A percentile compares a stretch with the other conserved stretches of the same genome.
Evolutionary conservation across 306 rosid genomes (phyloP).

Genomic region (Dryas drummondii): DNA sequence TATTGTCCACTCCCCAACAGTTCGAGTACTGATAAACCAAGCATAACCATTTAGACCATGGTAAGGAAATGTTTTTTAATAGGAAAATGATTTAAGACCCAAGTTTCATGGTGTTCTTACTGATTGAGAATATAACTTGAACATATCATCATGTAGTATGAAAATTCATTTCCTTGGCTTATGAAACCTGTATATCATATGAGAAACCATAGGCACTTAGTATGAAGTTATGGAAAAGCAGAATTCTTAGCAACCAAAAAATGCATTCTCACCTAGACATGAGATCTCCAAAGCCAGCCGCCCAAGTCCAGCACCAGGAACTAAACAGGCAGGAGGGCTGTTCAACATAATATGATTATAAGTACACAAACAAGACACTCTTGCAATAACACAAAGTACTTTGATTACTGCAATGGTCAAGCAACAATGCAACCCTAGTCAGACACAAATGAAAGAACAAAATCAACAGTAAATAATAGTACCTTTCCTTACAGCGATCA

Average conservation of each 20-base stretch:
- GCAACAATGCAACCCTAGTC: slow-evolving; percentile 21
- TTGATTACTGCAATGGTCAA: background rate
- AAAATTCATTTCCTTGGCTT: slow-evolving; percentile 96
- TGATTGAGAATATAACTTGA: slow-evolving; percentile 92
- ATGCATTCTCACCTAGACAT: slow-evolving; percentile 57
- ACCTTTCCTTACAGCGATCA: slow-evolving; percentile 67
- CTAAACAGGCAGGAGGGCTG: slow-evolving; percentile 98
- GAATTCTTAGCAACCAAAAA: slow-evolving; percentile 7
- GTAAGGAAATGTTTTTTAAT: slow-evolving; percentile 1
- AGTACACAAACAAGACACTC: background rate
- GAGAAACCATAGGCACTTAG: slow-evolving; percentile 21
- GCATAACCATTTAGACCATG: slow-evolving; percentile 20
- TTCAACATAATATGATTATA: slow-evolving; percentile 32
- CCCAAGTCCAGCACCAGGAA: slow-evolving; percentile 99
- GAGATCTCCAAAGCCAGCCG: slow-evolving; percentile 94
- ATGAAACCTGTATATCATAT: slow-evolving; percentile 66
- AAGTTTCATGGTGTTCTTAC: slow-evolving; percentile 47
- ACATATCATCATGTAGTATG: slow-evolving; percentile 99
- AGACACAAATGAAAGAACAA: slow-evolving; percentile 9
- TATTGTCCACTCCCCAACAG: slow-evolving; percentile 80
- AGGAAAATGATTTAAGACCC: slow-evolving; percentile 16
- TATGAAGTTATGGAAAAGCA: slow-evolving; percentile 12
- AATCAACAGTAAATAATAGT: slow-evolving; percentile 6
- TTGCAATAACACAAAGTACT: background rate
- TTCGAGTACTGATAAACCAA: slow-evolving; percentile 51